Percentiles rank a stretch among this genome's conserved stretches.
Evolutionary conservation across 2,329 filamentous ascomycete genomes (phyloP).

Genomic region (Aaosphaeria arxii): DNA sequence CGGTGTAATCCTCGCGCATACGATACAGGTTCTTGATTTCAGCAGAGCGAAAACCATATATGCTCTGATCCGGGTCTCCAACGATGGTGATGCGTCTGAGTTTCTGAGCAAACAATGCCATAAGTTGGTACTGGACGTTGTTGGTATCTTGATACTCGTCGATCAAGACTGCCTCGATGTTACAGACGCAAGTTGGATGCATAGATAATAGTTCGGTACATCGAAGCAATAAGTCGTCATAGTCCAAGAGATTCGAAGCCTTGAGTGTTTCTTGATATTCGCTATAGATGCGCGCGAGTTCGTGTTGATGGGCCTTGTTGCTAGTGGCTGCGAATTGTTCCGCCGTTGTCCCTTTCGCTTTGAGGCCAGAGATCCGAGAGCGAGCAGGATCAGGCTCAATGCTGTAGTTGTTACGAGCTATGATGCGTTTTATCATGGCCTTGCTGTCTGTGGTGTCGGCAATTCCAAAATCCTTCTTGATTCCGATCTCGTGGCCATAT

Average conservation of each 20-base stretch:
- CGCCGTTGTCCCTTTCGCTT: conserved; percentile 53
- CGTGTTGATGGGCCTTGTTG: conserved; percentile 55
- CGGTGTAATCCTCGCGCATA: conserved; percentile 72
- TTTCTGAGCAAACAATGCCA: conserved; percentile 77
- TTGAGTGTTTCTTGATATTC: conserved; percentile 77
- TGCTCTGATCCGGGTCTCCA: conserved; percentile 95
- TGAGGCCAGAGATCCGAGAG: conserved; percentile 67
- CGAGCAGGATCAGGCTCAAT: conserved; percentile 71
- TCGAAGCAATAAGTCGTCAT: conserved; percentile 84
- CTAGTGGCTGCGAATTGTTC: conserved; percentile 41
- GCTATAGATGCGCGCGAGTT: conserved; percentile 65
- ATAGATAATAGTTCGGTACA: conserved; percentile 75
- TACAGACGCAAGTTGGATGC: conserved; percentile 78
- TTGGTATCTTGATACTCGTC: conserved; percentile 99
- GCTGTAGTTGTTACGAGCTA: conserved; percentile 67
- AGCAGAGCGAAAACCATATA: conserved; percentile 92
- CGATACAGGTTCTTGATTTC: conserved; percentile 84
- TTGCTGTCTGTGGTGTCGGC: conserved; percentile 79
- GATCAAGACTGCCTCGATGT: conserved; percentile 86
- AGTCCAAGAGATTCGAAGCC: conserved; percentile 81
- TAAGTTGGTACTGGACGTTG: conserved; percentile 88
- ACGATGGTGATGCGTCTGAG: conserved; percentile 84
- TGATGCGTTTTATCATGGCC: conserved; percentile 76
- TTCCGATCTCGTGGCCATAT: conserved; percentile 81
- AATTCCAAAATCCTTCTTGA: conserved; percentile 83